These are phyloP conservation scores for Beauveria rudraprayagi DNA, from an alignment of 2,329 filamentous ascomycete genomes.

Conservation along the genomic window DNA sequence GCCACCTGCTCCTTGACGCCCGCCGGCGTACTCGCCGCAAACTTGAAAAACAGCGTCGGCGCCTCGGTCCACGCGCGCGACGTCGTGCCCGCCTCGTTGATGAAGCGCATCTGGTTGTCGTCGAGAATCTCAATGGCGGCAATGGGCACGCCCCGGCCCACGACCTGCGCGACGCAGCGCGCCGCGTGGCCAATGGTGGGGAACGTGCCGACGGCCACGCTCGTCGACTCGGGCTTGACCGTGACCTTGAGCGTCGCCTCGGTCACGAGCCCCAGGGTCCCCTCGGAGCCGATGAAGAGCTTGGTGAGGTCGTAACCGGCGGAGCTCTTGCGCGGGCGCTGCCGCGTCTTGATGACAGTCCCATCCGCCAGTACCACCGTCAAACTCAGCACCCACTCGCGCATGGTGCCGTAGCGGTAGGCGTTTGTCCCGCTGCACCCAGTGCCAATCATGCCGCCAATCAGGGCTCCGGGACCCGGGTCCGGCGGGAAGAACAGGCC, in stretches of 20 bases:
- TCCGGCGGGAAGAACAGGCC: constrained; percentile 89
- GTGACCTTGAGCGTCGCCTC: constrained; percentile 86
- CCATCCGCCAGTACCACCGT: constrained; percentile 88
- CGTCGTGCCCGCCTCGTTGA: constrained; percentile 59
- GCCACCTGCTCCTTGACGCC: constrained; percentile 73
- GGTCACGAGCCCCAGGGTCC: constrained; percentile 83
- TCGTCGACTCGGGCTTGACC: constrained; percentile 69
- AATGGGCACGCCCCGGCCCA: constrained; percentile 72
- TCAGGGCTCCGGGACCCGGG: constrained; percentile 84
- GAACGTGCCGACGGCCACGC: constrained; percentile 65
- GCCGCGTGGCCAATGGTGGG: constrained; percentile 60
- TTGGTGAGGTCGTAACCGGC: constrained; percentile 88
- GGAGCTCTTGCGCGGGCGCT: constrained; percentile 80
- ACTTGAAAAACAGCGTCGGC: constrained; percentile 80
- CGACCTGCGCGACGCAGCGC: constrained; percentile 71
- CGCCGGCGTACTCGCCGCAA: constrained; percentile 58
- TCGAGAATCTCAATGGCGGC: constrained; percentile 91
- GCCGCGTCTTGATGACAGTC: constrained; percentile 80
- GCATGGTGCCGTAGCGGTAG: constrained; percentile 90
- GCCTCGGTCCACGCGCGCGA: constrained; percentile 60
- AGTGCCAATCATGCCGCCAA: constrained; percentile 80
- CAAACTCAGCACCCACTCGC: constrained; percentile 81
- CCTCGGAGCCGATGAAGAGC: constrained; percentile 85
- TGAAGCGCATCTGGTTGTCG: constrained; percentile 75
- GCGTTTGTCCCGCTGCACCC: constrained; percentile 74